A percentile compares a stretch with the other conserved stretches of the same genome.
Conservation (phyloP, 257 asterid genomes). For the Fraxinus excelsior region DNA sequence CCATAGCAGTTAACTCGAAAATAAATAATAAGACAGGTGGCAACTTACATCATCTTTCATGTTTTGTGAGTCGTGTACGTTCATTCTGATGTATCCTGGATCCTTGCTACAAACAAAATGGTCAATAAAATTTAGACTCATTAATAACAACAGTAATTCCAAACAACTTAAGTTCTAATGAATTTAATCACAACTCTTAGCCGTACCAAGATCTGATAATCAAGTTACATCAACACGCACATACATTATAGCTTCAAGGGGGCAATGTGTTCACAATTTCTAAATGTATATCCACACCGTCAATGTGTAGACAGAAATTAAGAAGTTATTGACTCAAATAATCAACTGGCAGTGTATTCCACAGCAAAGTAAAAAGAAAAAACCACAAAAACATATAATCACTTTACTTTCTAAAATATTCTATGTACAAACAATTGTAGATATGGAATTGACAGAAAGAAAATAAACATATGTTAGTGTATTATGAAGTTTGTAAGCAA, state of each 20-base stretch:
- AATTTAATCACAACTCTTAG: constrained; percentile 1
- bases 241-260: neutral
- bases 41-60: constrained; percentile 86
- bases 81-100: constrained; percentile 86
- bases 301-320: neutral
- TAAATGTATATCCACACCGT: constrained; percentile 11
- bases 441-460: neutral
- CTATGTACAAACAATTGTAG: neutral
- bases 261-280: neutral
- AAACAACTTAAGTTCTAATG: neutral
- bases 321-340: neutral
- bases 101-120: constrained; percentile 72
- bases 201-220: constrained; percentile 17
- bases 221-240: neutral
- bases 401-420: neutral
- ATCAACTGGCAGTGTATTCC: constrained; percentile 21
- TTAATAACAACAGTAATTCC: neutral
- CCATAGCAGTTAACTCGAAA: neutral
- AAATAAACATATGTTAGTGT: too few relatives aligned
- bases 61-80: constrained; percentile 57
- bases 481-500: too few relatives aligned
- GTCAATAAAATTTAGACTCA: constrained; percentile 19
- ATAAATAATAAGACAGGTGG: neutral
- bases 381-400: neutral
- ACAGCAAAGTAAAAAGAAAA: neutral